Base-by-base conservation (phyloP, 1,284 basidiomycete genomes). In the Microbotryomycetes sp. region DNA sequence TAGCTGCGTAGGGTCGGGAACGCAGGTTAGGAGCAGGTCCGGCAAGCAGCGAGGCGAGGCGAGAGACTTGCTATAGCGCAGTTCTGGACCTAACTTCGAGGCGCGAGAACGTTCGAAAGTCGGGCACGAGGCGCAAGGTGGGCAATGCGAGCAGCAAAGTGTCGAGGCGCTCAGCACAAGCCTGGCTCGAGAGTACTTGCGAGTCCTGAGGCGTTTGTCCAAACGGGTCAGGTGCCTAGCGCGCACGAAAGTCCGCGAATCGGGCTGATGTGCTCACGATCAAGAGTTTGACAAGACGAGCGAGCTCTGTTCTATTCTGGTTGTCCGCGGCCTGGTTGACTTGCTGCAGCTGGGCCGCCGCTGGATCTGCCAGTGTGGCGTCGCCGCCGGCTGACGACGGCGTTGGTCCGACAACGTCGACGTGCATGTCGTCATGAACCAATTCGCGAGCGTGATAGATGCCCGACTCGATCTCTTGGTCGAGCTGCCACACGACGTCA, bases 1-100 rank as follows among this genome's bases (percentile, higher is more conserved):
- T 94, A 98, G 76, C 76, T 78, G 26, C 71, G 60, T 13, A 71
- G 56, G 3, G 73, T 62, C 3, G 59, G 58, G 18, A 29, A 4
- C 45, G 41, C 31, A 53, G 49, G 13, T 11, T 24, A 2, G 23
- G 23, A 26, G 23, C n/a, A n/a, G n/a, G n/a, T n/a, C n/a, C n/a
- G n/a, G 45, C 6, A 45, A 26, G 21, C 18, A 45, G 5, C 23
- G 53, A 13, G 6, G 50, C 13, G 24, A 31, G 26, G 23, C 13
- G 0, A 11, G 27, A 54, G 50, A 82, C 87, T 74, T 74, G 90
- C 88, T 89, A 88, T 56, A 89, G 78, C 16, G 82, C 84, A 0
- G 88, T 91, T 57, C 87, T 80, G 28, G 82, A 84, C 65, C 87
- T 80, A 47, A 89, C 83, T 72, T 89, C 87, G 71, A 85, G 86